Conservation (phyloP, 306 rosid species). For the Cucumis sativus region DNA sequence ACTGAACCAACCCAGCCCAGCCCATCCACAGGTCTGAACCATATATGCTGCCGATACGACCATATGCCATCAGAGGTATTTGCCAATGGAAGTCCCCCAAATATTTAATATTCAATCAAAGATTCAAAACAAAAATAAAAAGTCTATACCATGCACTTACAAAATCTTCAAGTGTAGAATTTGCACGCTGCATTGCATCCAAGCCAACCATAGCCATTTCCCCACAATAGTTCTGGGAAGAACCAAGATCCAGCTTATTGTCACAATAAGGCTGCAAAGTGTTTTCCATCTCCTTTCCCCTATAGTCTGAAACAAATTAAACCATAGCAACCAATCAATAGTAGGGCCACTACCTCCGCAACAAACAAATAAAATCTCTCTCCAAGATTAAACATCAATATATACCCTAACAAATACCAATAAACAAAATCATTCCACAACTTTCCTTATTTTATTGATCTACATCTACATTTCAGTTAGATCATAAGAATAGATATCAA, state of each 20-base stretch:
- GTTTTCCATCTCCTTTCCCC: conserved; percentile 21
- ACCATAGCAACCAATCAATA: background rate
- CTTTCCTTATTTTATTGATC: background rate
- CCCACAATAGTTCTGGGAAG: conserved; percentile 17
- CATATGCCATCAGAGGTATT: background rate
- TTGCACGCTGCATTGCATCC: conserved; percentile 77
- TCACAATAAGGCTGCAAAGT: conserved; percentile 17
- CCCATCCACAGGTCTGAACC: too few relatives aligned
- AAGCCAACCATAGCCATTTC: conserved; percentile 42
- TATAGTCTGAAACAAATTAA: conserved; percentile 20
- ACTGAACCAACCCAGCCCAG: background rate
- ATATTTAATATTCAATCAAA: too few relatives aligned
- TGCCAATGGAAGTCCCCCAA: background rate
- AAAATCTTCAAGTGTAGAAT: conserved; percentile 92
- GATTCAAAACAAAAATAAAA: background rate
- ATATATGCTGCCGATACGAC: background rate
- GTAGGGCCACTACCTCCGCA: background rate
- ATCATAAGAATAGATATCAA: background rate
- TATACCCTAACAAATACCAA: background rate
- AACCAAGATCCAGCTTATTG: conserved; percentile 12
- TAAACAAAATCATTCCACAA: background rate
- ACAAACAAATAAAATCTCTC: background rate
- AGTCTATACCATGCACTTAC: conserved; percentile 33
- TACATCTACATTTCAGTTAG: background rate
- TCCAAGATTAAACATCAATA: background rate